These are phyloP conservation scores for Beauveria caledonica DNA, from an alignment of 2,329 filamentous ascomycete genomes.

Conservation along the genomic window DNA sequence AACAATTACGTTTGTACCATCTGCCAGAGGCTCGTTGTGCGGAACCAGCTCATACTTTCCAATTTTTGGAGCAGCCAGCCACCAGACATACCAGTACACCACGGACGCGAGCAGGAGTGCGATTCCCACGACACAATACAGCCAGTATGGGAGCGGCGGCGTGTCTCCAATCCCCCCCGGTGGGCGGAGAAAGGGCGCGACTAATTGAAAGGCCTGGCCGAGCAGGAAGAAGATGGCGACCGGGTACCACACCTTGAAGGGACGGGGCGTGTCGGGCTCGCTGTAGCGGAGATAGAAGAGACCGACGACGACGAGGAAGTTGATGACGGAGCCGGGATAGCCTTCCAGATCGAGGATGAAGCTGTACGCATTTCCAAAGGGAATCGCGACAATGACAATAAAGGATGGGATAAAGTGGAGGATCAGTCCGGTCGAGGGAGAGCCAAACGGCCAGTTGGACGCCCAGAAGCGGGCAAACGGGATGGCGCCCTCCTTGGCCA, in stretches of 20 bases:
- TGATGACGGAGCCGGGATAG: constrained; percentile 14
- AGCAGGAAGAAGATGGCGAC: constrained; percentile 16
- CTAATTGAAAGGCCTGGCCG: constrained; percentile 17
- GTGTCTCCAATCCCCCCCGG: constrained; percentile 16
- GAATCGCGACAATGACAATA: constrained; percentile 17
- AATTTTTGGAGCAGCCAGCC: constrained; percentile 16
- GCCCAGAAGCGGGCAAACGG: constrained; percentile 15
- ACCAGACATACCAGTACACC: constrained; percentile 17
- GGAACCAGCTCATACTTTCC: constrained; percentile 15
- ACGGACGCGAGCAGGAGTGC: constrained; percentile 14
- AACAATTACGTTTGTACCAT: constrained; percentile 18
- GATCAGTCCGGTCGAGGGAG: constrained; percentile 13
- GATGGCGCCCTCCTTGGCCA: constrained; percentile 15
- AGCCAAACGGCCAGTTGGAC: constrained; percentile 15
- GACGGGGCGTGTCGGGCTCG: constrained; percentile 14
- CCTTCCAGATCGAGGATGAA: constrained; percentile 15
- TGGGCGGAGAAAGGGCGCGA: constrained; percentile 17
- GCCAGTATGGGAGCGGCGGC: constrained; percentile 17
- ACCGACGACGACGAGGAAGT: constrained; percentile 14
- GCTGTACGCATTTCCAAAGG: constrained; percentile 15
- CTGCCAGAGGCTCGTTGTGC: constrained; percentile 15
- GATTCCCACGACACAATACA: constrained; percentile 18
- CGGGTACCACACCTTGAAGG: constrained; percentile 17
- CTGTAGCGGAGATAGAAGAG: constrained; percentile 15
- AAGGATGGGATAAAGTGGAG: constrained; percentile 16